Evolutionary conservation across 768 basidiomycete genomes (phyloP).

Genomic region (Fomitopsis serialis): DNA sequence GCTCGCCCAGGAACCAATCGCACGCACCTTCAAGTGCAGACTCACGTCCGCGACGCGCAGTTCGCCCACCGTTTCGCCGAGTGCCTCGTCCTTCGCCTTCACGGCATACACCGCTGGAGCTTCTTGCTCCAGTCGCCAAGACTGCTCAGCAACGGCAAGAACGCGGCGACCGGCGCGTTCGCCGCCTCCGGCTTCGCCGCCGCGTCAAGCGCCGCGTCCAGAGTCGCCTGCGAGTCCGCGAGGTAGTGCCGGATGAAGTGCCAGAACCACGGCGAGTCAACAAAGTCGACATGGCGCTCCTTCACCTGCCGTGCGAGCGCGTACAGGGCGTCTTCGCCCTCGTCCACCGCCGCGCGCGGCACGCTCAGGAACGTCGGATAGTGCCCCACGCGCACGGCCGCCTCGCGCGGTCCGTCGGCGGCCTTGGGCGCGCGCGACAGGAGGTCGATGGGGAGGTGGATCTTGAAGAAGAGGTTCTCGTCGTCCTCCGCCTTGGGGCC

Average conservation of each 20-base stretch:
- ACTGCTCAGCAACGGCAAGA: not conserved
- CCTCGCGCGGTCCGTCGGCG: not conserved
- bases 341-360: not conserved
- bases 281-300: not conserved
- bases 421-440: not conserved
- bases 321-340: not conserved
- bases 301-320: not conserved
- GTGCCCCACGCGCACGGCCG: not conserved
- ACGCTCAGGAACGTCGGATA: not conserved
- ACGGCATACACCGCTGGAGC: not conserved
- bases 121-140: not conserved
- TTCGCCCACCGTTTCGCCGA: not conserved
- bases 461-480: not conserved
- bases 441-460: not conserved
- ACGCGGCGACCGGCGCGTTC: not conserved
- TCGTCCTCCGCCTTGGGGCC: not conserved
- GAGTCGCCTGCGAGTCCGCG: not conserved
- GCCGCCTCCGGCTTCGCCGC: not conserved
- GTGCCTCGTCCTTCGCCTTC: not conserved
- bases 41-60: not conserved
- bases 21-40: not conserved
- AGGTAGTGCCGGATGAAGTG: not conserved
- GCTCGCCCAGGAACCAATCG: not conserved
- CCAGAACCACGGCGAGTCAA: slow-evolving; percentile 2
- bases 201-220: not conserved